Evolutionary conservation across 495 filamentous ascomycete species (phyloP), one percentile per base, ranked within the genome.

Genomic region (Trichoderma reesei): DNA sequence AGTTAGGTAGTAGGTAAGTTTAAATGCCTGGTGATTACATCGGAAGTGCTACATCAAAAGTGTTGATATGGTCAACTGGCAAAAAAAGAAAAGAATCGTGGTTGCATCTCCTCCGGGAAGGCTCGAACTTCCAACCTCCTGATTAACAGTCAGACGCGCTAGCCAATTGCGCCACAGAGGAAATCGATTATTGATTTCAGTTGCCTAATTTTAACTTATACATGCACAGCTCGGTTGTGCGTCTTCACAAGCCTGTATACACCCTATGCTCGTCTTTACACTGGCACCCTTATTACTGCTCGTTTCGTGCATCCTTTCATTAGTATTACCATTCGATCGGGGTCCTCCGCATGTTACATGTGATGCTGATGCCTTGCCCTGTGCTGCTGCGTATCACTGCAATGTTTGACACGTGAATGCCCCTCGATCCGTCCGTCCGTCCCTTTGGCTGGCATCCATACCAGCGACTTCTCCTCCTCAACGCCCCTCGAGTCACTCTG

Each of bases 111-210:
- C 51, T 56, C 51, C 51, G 51, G 51, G 51, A 56, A 56, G 51
- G 51, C 51, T 56, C 51, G 51, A 56, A 56, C 51, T 56, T 56
- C 51, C 51, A 56, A 56, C 51, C 51, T 56, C 51, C 51, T 56
- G 51, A 56, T 56, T 56, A 56, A 56, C 51, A 56, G 51, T 56
- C 51, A 56, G 51, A 56, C 51, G 51, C 51, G 51, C 51, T 56
- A 56, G 51, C 51, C 51, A 56, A 56, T 56, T 56, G 51, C 51
- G 51, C 51, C 51, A 56, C 51, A 56, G 51, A 56, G 51, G 51
- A 56, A 13, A 11, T 14, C 8, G 20, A 5, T 26, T 44, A 13
- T 44, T 44, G 14, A 13, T 44, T 44, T 44, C 9, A 13, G 14
- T 13, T 13, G 3, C 7, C 41, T 44, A 44, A 44, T 10, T 13